Evolutionary conservation across 441 rosid genomes (phyloP).

Genomic region (Adansonia grandidieri): DNA sequence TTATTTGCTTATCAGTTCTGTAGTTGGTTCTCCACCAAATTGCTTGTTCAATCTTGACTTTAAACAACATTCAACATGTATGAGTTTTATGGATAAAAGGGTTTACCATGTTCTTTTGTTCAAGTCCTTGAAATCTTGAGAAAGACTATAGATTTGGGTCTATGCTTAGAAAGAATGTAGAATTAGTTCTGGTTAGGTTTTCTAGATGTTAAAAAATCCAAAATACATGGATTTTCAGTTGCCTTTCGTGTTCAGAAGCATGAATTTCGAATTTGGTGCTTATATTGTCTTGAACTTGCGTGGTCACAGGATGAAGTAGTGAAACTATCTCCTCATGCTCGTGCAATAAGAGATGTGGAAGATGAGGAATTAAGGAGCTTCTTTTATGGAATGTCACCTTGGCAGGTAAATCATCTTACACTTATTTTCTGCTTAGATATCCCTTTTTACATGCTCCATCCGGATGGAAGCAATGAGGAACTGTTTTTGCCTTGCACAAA

Average conservation of each 20-base stretch:
- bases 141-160: not conserved
- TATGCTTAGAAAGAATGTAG: not conserved
- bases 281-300: not conserved
- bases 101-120: too few species aligned
- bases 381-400: conserved; percentile 96
- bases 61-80: not conserved
- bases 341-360: conserved; percentile 96
- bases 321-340: conserved; percentile 89
- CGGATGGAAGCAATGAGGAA: not conserved
- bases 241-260: not conserved
- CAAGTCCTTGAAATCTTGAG: not conserved
- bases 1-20: not conserved
- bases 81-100: not conserved
- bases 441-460: not conserved
- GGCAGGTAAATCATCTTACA: conserved; percentile 62
- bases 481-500: conserved; percentile 1
- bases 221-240: not conserved
- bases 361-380: conserved; percentile 93
- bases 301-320: conserved; percentile 89
- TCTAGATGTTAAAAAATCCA: not conserved
- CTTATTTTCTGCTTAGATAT: not conserved
- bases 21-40: not conserved
- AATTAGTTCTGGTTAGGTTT: not conserved
- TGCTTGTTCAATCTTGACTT: not conserved
- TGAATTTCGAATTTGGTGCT: conserved; percentile 6